phyloP scores from a whole-genome alignment of 768 basidiomycete species.

The Russula brevipes region DNA sequence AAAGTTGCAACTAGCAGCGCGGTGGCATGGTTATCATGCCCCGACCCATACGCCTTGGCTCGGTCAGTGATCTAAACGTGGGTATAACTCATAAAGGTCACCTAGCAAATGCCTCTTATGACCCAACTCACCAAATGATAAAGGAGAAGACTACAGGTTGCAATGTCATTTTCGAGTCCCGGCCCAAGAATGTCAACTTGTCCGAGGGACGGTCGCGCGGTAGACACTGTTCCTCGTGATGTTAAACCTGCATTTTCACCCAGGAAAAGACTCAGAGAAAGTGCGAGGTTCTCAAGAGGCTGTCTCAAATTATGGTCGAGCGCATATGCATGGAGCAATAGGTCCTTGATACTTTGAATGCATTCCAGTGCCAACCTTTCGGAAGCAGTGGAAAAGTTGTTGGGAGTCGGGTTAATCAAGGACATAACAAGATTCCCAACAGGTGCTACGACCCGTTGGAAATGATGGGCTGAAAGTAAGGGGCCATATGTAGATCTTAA shows the following conservation, averaged over 20 bases:
- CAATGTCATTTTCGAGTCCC: constrained; percentile 19
- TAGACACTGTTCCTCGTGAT: constrained; percentile 15
- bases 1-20: constrained; percentile 51
- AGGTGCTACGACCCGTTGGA: constrained; percentile 17
- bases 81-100: not conserved
- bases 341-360: constrained; percentile 21
- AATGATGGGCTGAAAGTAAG: constrained; percentile 17
- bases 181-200: constrained; percentile 25
- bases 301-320: constrained; percentile 18
- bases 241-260: constrained; percentile 18
- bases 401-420: constrained; percentile 16
- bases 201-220: constrained; percentile 18
- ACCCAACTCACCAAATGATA: constrained; percentile 21
- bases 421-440: constrained; percentile 18
- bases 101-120: not conserved
- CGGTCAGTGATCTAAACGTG: constrained; percentile 17
- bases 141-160: constrained; percentile 23
- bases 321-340: constrained; percentile 19
- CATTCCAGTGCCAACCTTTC: constrained; percentile 20
- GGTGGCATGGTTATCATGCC: constrained; percentile 38
- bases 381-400: constrained; percentile 16
- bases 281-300: constrained; percentile 23
- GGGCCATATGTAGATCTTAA: constrained; percentile 20
- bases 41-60: constrained; percentile 20
- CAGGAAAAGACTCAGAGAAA: constrained; percentile 22